Percentiles rank a stretch among this genome's conserved stretches.
phyloP scores from a whole-genome alignment of 495 filamentous ascomycete genomes.

The Penicillium verhagenii region DNA sequence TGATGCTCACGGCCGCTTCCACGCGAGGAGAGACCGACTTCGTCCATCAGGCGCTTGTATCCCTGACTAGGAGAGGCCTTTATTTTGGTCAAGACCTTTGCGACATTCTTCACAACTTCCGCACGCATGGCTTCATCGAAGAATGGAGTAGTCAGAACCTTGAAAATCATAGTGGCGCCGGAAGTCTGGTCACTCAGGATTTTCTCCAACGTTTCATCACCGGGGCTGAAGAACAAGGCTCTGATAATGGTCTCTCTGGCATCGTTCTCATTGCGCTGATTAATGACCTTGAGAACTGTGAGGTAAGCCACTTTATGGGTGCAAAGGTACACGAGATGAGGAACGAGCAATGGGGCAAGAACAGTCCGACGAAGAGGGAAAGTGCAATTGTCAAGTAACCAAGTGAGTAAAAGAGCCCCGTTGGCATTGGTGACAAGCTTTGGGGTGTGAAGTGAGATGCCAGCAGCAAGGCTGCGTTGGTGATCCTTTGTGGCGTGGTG shows the following conservation, averaged over 20 bases:
- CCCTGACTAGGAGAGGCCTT: conserved; percentile 94
- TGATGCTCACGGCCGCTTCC: conserved; percentile 49
- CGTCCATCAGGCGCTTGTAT: conserved; percentile 98
- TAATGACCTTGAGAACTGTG: conserved; percentile 97
- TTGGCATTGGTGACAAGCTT: conserved; percentile 96
- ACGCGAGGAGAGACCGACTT: conserved; percentile 80
- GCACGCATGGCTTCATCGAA: conserved; percentile 88
- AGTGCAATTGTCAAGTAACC: conserved; percentile 98
- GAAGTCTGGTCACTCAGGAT: conserved; percentile 90
- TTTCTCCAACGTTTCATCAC: conserved; percentile 83
- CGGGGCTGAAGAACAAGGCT: conserved; percentile 90
- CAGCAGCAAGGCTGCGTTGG: conserved; percentile 90
- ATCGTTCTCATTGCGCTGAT: conserved; percentile 91
- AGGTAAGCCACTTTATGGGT: conserved; percentile 98
- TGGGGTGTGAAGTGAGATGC: conserved; percentile 93
- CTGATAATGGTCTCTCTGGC: conserved; percentile 89
- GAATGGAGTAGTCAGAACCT: conserved; percentile 96
- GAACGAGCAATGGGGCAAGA: conserved; percentile 87
- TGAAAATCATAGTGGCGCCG: conserved; percentile 95
- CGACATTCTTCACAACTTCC: conserved; percentile 87
- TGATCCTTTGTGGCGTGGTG: conserved; percentile 94
- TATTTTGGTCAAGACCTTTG: conserved; percentile 80
- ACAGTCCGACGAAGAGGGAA: conserved; percentile 91
- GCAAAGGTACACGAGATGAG: conserved; percentile 94
- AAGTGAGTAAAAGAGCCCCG: conserved; percentile 88